These are phyloP conservation scores for Chlorella variabilis DNA, from an alignment of 163 green algal genomes.

Conservation along the genomic window DNA sequence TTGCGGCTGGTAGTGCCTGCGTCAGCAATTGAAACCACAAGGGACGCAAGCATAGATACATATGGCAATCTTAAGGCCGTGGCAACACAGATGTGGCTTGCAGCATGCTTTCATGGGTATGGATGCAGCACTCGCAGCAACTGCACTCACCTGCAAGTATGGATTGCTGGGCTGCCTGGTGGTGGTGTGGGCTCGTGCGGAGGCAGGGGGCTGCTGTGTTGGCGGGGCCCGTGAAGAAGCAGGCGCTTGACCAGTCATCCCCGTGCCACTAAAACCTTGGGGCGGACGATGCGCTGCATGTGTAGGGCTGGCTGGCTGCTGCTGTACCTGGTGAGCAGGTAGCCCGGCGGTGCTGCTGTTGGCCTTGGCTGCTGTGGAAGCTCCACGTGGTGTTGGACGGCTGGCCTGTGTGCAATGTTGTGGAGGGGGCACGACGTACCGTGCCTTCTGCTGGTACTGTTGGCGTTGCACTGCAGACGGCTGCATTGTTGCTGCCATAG, in stretches of 20 bases:
- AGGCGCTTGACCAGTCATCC: neutral
- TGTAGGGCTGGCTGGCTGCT: neutral
- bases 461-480: neutral
- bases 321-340: no score
- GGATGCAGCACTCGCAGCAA: no score
- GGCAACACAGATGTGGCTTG: no score
- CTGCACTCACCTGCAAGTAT: slow-evolving; percentile 1
- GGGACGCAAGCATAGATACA: no score
- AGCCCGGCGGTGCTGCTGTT: neutral
- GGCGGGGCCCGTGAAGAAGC: neutral
- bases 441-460: slow-evolving; percentile 21
- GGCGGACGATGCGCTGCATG: neutral
- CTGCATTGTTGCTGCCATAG: neutral
- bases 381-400: neutral
- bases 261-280: neutral
- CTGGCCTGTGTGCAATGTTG: neutral
- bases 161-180: neutral
- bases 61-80: no score
- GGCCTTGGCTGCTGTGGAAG: neutral
- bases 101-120: no score
- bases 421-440: slow-evolving; percentile 3
- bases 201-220: neutral
- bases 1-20: neutral
- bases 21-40: neutral
- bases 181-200: neutral